Conservation (phyloP, 1,139 yeast species). For the Blastobotrys persicus region DNA sequence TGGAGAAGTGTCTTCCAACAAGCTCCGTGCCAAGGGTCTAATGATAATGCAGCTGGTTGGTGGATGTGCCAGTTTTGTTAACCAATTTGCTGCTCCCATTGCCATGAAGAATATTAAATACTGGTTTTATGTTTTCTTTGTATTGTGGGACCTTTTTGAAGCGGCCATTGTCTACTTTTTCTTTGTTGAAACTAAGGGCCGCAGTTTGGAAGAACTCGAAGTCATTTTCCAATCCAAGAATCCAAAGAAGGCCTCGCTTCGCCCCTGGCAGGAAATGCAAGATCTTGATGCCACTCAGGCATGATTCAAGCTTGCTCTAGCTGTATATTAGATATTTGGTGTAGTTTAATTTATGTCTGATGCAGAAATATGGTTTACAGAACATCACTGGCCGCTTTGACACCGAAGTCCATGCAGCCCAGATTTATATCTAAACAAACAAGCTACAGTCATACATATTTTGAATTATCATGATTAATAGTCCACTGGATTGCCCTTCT, state of each 20-base stretch:
- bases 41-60: slow-evolving; percentile 24
- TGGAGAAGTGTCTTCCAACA: slow-evolving; percentile 40
- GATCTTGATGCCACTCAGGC: not conserved
- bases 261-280: not conserved
- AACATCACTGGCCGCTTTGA: too few relatives aligned
- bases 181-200: slow-evolving; percentile 46
- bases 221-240: slow-evolving; percentile 36
- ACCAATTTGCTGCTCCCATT: slow-evolving; percentile 53
- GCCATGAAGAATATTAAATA: slow-evolving; percentile 57
- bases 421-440: too few relatives aligned
- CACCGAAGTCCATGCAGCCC: too few relatives aligned
- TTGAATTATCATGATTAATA: too few relatives aligned
- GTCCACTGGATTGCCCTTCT: slow-evolving; percentile 20
- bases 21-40: slow-evolving; percentile 36
- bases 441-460: too few relatives aligned
- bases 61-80: slow-evolving; percentile 31
- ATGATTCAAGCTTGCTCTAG: too few relatives aligned
- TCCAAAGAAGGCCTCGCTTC: slow-evolving; percentile 21
- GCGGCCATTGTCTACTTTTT: slow-evolving; percentile 37
- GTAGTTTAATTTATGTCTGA: too few relatives aligned
- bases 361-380: too few relatives aligned
- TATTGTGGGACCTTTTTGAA: slow-evolving; percentile 21
- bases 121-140: slow-evolving; percentile 55
- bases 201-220: slow-evolving; percentile 47
- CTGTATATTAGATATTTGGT: too few relatives aligned